Evolutionary conservation across 2,329 filamentous ascomycete genomes (phyloP).

Genomic region (Chrysoporthe puriensis): DNA sequence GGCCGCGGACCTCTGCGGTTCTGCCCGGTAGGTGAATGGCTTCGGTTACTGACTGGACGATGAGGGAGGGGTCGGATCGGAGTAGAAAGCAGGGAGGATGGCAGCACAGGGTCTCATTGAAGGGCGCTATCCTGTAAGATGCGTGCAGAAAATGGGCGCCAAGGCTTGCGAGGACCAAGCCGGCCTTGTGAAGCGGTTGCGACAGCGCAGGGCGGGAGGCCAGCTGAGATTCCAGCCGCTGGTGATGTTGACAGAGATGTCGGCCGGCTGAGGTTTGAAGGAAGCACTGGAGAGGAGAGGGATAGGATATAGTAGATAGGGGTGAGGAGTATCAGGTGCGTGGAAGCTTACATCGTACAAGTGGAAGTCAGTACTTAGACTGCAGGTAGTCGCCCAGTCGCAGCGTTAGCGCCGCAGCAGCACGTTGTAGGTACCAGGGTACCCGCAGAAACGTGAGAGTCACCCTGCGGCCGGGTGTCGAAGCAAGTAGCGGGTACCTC

Average conservation of each 20-base stretch:
- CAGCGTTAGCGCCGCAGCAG: not conserved
- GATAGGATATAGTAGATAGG: not conserved
- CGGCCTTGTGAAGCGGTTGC: not conserved
- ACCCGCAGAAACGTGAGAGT: not conserved
- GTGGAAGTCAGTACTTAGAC: not conserved
- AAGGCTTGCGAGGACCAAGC: not conserved
- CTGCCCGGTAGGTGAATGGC: not conserved
- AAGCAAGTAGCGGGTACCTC: conserved; percentile 3
- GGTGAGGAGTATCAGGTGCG: not conserved
- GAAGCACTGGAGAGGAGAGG: not conserved
- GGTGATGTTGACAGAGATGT: not conserved
- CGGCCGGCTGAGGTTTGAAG: not conserved
- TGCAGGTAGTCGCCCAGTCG: not conserved
- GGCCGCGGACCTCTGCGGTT: not conserved
- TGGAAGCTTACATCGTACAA: not conserved
- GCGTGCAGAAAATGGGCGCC: not conserved
- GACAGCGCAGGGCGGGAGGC: not conserved
- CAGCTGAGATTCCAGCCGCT: not conserved
- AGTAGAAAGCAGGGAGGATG: not conserved
- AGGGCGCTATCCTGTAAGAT: not conserved
- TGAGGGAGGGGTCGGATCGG: not conserved
- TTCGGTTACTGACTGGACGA: not conserved
- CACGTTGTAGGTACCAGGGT: not conserved
- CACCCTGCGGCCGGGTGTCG: not conserved
- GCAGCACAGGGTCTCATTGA: not conserved